Base-by-base conservation (phyloP, 208 protist species). In the Leishmania gerbilli region DNA sequence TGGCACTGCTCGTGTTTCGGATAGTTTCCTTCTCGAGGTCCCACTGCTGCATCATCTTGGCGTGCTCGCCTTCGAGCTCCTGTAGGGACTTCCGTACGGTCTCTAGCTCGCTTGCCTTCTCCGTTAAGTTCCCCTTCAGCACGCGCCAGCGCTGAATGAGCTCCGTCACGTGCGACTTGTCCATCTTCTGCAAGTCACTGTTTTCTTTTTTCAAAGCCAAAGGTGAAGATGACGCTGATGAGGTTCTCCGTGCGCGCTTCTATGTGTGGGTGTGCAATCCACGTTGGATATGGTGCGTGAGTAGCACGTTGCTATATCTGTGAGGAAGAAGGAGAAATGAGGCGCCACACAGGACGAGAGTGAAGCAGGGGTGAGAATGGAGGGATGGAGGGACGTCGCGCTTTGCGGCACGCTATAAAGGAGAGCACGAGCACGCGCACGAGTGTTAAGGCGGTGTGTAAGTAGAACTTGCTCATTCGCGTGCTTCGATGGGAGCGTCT, bases 1-100 rank as follows among this genome's bases (percentile, higher is more conserved):
- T 90, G 47, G 87, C 90, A 69, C 76, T 90, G 82, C 93, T 95
- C 15, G 92, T 95, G 78, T 86, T 93, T 45, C 85, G 72, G 60
- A 95, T 92, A 31, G 81, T 90, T 37, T 93, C 90, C 87, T 96
- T 97, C 79, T 97, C 91, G 0, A 95, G 58, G 31, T 95, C 89
- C 92, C 94, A 97, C 82, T 95, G 79, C 76, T 95, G 89, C 37
- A 87, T 80, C 37, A 86, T 85, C 56, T 87, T 91, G 19, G 84
- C 81, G 72, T 92, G 85, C 81, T 92, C 86, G 2, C 71, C 72
- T 40, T 97, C 89, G 17, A 92, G 75, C 71, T 88, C 86, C 58
- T 91, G 77, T 15, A 95, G 65, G 3, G 83, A 69, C 24, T 82
- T 79, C 31, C 91, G 84, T 7, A 78, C 79, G 37, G 81, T 80